Base-by-base conservation (phyloP, 768 basidiomycete genomes). In the Leccinum olivaceopallidum region DNA sequence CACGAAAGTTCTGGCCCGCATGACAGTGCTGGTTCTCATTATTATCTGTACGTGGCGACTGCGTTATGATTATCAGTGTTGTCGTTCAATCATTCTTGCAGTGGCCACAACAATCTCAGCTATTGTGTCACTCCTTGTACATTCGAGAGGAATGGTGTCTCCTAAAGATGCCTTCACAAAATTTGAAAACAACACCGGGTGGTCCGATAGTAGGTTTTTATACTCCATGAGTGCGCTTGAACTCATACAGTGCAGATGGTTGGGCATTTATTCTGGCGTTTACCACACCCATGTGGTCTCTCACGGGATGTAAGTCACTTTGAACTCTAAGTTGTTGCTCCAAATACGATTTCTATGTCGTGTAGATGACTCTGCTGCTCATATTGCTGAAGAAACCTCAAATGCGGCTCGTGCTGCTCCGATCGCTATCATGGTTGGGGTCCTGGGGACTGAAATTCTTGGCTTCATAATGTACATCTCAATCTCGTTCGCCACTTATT, bases 281-380 rank as follows among this genome's bases (percentile, higher is more conserved):
- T 55, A 71, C 71, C 42, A 53, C 51, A 18, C 67, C 71, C 7
- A 73, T 73, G 67, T 65, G 69, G 63, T 60, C 59, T 26, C 50
- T 65, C 34, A 71, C 67, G 16, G 65, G 71, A 44, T 71, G 69
- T 70, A 36, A 26, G 64, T 61, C 30, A 14, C 48, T 18, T 7
- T 50, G 6, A 8, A 28, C 6, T 52, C 14, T 20, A 12, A n/a
- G 22, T 12, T 2, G 16, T 8, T 18, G 20, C 20, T 22, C 44
- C 44, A 22, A 22, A 47, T 10, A 22, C 12, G 18, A 2, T 36
- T 26, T 50, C 20, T 50, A 24, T 54, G 22, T 53, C 26, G 37
- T 13, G 64, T 24, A 81, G 80, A 80, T 39, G 79, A 82, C 64
- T 82, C 80, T 20, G 80, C 78, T 10, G 81, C 76, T 6, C 79